Evolutionary conservation across 305 asterid species (phyloP), one percentile per base, ranked within the genome.

Genomic region (Fraxinus platypoda): DNA sequence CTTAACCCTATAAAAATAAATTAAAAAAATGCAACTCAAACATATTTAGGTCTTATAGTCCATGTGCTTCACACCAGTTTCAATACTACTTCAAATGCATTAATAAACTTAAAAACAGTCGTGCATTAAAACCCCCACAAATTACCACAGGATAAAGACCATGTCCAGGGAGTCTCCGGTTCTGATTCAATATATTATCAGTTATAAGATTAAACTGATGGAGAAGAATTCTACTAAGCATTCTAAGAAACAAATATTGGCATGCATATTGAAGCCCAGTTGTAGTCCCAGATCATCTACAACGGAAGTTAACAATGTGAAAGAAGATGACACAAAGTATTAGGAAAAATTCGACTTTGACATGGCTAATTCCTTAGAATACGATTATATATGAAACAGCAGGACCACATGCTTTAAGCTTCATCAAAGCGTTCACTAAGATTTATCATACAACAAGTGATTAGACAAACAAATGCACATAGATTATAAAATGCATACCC

Each of bases 301-400:
- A 54, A 54, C 34, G 31, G 21, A 77, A 28, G 52, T 52, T 43
- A 82, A 37, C 43, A 52, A 23, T 54, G 78, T 52, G 28, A 6
- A 54, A 84, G 26, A 28, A 37, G 43, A 52, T 0, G 11, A 23
- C 17, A 38, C 68, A 46, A 59, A n/a, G 52, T 62, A 41, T 62
- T 68, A 83, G 64, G 71, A 21, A 19, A 76, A 46, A 33, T 49
- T 73, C 31, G n/a, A 57, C 26, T 75, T 49, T 73, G 37, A 66
- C 34, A 52, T 72, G 79, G 17, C 75, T 28, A 79, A 79, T 43
- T 46, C 81, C 62, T 52, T 31, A 25, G 75, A 49, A 38, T 33
- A 64, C 64, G 57, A 7, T 52, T 12, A 8, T 12, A 34, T 6
- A 34, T 34, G 37, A 34, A 34, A 34, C 37, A 34, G 37, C 37